Evolutionary conservation across 1,284 basidiomycete species (phyloP).

Genomic region (Ustilago vetiveriae): DNA sequence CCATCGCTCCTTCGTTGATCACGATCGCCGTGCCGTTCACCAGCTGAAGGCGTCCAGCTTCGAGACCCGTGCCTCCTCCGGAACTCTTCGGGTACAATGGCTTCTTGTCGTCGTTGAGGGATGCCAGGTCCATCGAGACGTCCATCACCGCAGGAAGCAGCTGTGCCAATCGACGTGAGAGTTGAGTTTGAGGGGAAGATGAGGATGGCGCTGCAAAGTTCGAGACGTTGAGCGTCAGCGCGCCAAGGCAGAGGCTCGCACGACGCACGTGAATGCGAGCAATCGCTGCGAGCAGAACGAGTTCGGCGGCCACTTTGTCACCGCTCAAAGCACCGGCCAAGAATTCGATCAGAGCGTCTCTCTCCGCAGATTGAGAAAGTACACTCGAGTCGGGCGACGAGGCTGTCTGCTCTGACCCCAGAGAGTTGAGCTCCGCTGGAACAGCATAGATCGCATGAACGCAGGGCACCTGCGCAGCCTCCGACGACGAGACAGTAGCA

Average conservation of each 20-base stretch:
- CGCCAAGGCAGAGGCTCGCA: conserved; percentile 76
- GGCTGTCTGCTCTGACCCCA: neutral
- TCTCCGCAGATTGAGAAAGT: conserved; percentile 11
- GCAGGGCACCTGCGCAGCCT: conserved; percentile 43
- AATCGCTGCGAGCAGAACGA: conserved; percentile 76
- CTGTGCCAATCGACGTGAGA: conserved; percentile 71
- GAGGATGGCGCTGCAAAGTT: conserved; percentile 45
- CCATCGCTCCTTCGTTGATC: conserved; percentile 76
- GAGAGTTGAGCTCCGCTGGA: conserved; percentile 24
- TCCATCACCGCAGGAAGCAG: conserved; percentile 72
- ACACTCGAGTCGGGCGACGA: conserved; percentile 1
- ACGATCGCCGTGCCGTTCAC: conserved; percentile 75
- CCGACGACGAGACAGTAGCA: conserved; percentile 6
- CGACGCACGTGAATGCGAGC: conserved; percentile 77
- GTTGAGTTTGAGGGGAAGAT: conserved; percentile 72
- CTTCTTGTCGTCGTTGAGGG: conserved; percentile 71
- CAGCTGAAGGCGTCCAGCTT: conserved; percentile 79
- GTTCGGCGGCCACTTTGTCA: conserved; percentile 75
- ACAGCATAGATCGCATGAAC: conserved; percentile 52
- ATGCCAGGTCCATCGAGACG: conserved; percentile 67
- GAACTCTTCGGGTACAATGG: conserved; percentile 70
- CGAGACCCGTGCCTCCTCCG: conserved; percentile 78
- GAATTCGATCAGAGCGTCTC: conserved; percentile 42
- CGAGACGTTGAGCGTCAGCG: conserved; percentile 72
- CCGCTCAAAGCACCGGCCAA: conserved; percentile 45